A percentile compares a stretch with the other conserved stretches of the same genome.
phyloP scores from a whole-genome alignment of 1,284 basidiomycete species.

The Tilletia walkeri region DNA sequence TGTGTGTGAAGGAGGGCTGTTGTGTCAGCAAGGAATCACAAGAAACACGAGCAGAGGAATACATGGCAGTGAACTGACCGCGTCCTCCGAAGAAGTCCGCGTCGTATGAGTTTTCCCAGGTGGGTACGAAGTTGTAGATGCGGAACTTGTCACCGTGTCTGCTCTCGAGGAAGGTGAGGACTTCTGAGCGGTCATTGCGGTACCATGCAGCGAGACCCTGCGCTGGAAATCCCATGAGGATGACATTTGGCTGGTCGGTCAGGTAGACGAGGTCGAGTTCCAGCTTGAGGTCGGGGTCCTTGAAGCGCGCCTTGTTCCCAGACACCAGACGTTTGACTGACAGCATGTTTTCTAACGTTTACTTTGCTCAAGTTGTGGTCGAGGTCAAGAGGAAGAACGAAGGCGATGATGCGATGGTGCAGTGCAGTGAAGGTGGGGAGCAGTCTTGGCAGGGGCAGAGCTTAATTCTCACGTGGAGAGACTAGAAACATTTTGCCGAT shows the following conservation, averaged over 20 bases:
- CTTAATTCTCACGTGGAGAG: too few species aligned
- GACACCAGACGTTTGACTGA: conserved; percentile 58
- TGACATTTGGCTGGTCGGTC: conserved; percentile 60
- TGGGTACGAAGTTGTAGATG: conserved; percentile 72
- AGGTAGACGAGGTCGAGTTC: conserved; percentile 81
- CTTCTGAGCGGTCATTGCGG: conserved; percentile 75
- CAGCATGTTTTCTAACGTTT: not conserved
- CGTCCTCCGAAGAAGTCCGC: conserved; percentile 59
- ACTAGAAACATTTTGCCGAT: too few species aligned
- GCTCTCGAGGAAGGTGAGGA: conserved; percentile 72
- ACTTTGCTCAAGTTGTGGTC: not conserved
- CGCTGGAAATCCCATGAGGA: conserved; percentile 83
- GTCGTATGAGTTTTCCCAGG: conserved; percentile 59
- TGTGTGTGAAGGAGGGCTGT: not conserved
- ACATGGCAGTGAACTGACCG: not conserved
- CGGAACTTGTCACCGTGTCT: conserved; percentile 75
- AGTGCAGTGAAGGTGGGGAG: not conserved
- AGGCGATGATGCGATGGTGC: not conserved
- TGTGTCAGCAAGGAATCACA: conserved; percentile 16
- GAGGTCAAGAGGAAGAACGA: not conserved
- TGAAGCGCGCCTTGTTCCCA: conserved; percentile 71
- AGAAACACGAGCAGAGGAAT: not conserved
- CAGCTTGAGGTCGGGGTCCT: conserved; percentile 67
- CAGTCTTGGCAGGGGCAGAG: not conserved
- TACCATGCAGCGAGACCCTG: conserved; percentile 75